Evolutionary conservation across 768 basidiomycete genomes (phyloP).

Genomic region (Russula earlei): DNA sequence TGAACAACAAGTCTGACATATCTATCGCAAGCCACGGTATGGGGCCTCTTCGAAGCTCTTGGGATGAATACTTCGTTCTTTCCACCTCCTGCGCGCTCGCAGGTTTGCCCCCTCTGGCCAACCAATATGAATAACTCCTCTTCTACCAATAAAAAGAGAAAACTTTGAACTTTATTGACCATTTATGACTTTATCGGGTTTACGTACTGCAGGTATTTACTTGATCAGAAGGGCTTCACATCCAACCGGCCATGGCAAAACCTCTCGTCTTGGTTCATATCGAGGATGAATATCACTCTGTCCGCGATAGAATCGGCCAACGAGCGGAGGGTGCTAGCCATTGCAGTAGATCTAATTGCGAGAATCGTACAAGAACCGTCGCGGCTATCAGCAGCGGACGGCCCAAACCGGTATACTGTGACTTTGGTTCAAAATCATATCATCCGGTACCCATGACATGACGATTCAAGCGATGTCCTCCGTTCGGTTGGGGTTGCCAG

Average conservation of each 20-base stretch:
- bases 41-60: not conserved
- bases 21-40: not conserved
- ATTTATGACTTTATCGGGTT: not conserved
- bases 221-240: not conserved
- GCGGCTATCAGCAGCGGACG: slow-evolving; percentile 69
- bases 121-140: slow-evolving; percentile 51
- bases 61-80: slow-evolving; percentile 48
- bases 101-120: slow-evolving; percentile 43
- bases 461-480: slow-evolving; percentile 62
- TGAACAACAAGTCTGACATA: slow-evolving; percentile 67
- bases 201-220: not conserved
- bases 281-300: slow-evolving; percentile 60
- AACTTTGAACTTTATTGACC: no score
- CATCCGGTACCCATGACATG: no score
- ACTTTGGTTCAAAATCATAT: not conserved
- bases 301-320: slow-evolving; percentile 21
- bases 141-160: no score
- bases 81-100: slow-evolving; percentile 82
- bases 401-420: slow-evolving; percentile 74
- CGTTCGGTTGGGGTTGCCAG: slow-evolving; percentile 85
- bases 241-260: slow-evolving; percentile 57
- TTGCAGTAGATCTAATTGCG: slow-evolving; percentile 77
- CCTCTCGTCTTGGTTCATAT: slow-evolving; percentile 70
- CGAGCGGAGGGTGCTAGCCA: slow-evolving; percentile 59
- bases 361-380: slow-evolving; percentile 59